phyloP scores from a whole-genome alignment of 306 rosid genomes.

The Inga laurina region DNA sequence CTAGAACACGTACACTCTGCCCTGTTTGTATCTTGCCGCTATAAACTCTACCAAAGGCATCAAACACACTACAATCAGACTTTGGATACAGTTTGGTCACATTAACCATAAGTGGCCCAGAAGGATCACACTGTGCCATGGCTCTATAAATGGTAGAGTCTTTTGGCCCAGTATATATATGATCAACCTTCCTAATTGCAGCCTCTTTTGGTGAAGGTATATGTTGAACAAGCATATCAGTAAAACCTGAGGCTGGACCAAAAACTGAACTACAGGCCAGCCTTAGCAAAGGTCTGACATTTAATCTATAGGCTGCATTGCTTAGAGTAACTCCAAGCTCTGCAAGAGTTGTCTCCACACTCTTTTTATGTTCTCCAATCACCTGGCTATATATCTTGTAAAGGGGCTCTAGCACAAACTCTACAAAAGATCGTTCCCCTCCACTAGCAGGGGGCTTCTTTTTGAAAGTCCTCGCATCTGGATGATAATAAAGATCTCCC shows the following conservation, averaged over 20 bases:
- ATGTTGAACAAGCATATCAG: slow-evolving; percentile 94
- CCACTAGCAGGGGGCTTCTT: slow-evolving; percentile 88
- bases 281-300: slow-evolving; percentile 92
- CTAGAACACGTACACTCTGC: slow-evolving; percentile 86
- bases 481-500: slow-evolving; percentile 90
- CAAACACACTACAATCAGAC: slow-evolving; percentile 97
- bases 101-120: slow-evolving; percentile 92
- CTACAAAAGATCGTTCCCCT: slow-evolving; percentile 93
- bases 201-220: slow-evolving; percentile 93
- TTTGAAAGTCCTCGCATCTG: slow-evolving; percentile 74
- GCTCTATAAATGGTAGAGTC: slow-evolving; percentile 85
- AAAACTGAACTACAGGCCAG: slow-evolving; percentile 97
- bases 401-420: slow-evolving; percentile 90
- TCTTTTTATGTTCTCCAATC: slow-evolving; percentile 96
- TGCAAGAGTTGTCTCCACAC: slow-evolving; percentile 96
- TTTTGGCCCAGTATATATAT: slow-evolving; percentile 82
- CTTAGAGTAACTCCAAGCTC: slow-evolving; percentile 93
- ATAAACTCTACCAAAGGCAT: slow-evolving; percentile 95
- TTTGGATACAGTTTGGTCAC: slow-evolving; percentile 94
- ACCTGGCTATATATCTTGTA: slow-evolving; percentile 96
- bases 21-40: slow-evolving; percentile 96
- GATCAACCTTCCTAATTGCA: slow-evolving; percentile 85
- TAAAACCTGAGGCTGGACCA: slow-evolving; percentile 84
- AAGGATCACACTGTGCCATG: slow-evolving; percentile 80
- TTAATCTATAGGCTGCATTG: slow-evolving; percentile 91